Conservation (phyloP, 495 filamentous ascomycete genomes). For the Penicillium chermesinum region DNA sequence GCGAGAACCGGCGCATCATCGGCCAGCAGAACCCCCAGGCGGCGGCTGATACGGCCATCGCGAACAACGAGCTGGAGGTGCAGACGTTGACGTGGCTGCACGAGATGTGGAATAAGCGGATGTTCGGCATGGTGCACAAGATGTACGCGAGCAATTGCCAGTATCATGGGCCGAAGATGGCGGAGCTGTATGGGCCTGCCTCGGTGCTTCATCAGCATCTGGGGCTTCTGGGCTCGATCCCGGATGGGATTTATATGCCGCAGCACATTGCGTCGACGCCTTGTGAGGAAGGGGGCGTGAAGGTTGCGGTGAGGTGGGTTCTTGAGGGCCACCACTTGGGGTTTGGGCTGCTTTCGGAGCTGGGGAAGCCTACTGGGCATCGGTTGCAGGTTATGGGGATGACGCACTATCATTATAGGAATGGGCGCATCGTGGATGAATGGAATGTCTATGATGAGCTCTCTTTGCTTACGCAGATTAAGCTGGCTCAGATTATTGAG, state of each 20-base stretch:
- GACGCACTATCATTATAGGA: constrained; percentile 4
- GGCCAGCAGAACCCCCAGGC: constrained; percentile 1
- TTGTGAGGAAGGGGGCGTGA: constrained; percentile 2
- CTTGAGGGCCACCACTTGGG: constrained; percentile 5
- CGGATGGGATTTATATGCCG: constrained; percentile 4
- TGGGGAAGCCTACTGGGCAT: constrained; percentile 3
- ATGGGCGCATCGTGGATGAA: constrained; percentile 3
- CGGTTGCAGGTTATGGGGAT: constrained; percentile 4
- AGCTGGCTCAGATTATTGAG: constrained; percentile 3
- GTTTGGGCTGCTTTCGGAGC: background rate
- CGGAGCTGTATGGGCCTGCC: constrained; percentile 3
- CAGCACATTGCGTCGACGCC: constrained; percentile 2
- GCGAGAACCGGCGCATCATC: constrained; percentile 4
- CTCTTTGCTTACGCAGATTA: constrained; percentile 1
- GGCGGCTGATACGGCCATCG: background rate
- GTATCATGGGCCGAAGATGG: constrained; percentile 6
- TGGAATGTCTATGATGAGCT: constrained; percentile 8
- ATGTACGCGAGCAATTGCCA: constrained; percentile 1
- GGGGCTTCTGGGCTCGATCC: constrained; percentile 3
- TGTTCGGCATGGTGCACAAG: constrained; percentile 2
- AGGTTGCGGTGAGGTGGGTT: constrained; percentile 3
- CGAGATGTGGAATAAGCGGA: constrained; percentile 1
- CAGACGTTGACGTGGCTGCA: constrained; percentile 3
- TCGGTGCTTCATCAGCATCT: constrained; percentile 5
- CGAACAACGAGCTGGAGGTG: constrained; percentile 2